Percentiles rank a stretch among this genome's conserved stretches.
These are phyloP conservation scores for Mycena sp. DNA, from an alignment of 1,284 basidiomycete species.

Conservation along the genomic window DNA sequence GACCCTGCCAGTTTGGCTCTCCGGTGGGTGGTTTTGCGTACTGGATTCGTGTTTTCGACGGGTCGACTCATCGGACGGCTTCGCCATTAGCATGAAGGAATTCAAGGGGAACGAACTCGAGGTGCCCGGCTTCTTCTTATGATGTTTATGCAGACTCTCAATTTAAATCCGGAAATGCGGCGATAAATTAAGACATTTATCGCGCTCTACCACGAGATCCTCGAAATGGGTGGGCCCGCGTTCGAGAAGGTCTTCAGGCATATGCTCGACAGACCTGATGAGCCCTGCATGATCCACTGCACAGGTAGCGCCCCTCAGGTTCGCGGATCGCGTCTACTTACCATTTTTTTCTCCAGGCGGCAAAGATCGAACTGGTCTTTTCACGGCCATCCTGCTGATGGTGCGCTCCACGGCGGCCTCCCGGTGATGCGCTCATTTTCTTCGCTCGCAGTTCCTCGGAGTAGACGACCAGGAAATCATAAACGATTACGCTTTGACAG, in stretches of 20 bases:
- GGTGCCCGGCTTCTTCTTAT: constrained; percentile 30
- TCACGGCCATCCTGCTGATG: constrained; percentile 48
- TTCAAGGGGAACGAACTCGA: constrained; percentile 43
- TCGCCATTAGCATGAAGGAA: constrained; percentile 32
- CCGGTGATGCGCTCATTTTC: not conserved
- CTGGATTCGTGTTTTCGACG: not conserved
- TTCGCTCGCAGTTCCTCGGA: constrained; percentile 47
- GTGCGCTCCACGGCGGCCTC: constrained; percentile 32
- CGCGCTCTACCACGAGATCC: constrained; percentile 43
- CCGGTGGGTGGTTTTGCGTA: constrained; percentile 31
- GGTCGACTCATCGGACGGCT: constrained; percentile 3
- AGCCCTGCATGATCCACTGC: constrained; percentile 54
- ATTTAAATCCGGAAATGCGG: not conserved
- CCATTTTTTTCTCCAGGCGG: constrained; percentile 44
- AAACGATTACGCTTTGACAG: constrained; percentile 52
- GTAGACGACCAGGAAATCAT: constrained; percentile 51
- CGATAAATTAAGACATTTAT: constrained; percentile 42
- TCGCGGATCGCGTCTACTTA: not conserved
- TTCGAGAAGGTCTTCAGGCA: constrained; percentile 48
- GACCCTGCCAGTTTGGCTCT: constrained; percentile 42
- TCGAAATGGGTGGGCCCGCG: constrained; percentile 44
- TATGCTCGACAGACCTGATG: constrained; percentile 48
- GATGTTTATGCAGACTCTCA: not conserved
- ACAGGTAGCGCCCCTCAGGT: constrained; percentile 42
- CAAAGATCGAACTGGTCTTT: constrained; percentile 55